Conservation (phyloP, 1,284 basidiomycete species). For the Puccinia polysora region DNA sequence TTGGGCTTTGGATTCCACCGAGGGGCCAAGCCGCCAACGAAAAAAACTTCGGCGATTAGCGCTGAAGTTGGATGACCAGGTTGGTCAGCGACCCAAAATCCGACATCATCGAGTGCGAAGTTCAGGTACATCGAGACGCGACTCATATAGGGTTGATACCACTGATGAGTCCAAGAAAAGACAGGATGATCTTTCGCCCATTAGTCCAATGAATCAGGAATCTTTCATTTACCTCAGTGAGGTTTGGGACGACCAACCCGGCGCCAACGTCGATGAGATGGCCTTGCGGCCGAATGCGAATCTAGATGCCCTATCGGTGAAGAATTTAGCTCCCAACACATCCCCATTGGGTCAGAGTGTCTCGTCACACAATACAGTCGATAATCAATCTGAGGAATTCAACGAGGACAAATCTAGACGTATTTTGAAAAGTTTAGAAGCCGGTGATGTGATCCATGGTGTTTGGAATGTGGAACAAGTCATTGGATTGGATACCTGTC, state of each 20-base stretch:
- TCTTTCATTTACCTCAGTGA: slow-evolving; percentile 54
- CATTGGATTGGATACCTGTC: slow-evolving; percentile 42
- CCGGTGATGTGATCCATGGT: slow-evolving; percentile 86
- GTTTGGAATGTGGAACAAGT: slow-evolving; percentile 56
- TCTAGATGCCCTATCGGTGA: not conserved
- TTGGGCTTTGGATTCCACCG: slow-evolving; percentile 49
- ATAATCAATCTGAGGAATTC: slow-evolving; percentile 39
- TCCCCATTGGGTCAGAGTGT: slow-evolving; percentile 54
- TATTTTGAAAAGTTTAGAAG: slow-evolving; percentile 62
- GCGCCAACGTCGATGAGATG: slow-evolving; percentile 45
- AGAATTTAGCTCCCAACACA: not conserved
- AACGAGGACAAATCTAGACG: slow-evolving; percentile 65
- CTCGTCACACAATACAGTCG: slow-evolving; percentile 34
- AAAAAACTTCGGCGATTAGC: slow-evolving; percentile 49
- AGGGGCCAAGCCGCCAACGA: slow-evolving; percentile 50
- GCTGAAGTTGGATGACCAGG: slow-evolving; percentile 15
- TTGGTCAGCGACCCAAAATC: slow-evolving; percentile 21
- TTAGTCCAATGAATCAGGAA: slow-evolving; percentile 38
- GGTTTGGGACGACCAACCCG: slow-evolving; percentile 56
- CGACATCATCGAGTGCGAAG: slow-evolving; percentile 40
- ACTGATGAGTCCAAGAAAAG: slow-evolving; percentile 8
- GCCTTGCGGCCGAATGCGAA: not conserved
- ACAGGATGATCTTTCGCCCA: slow-evolving; percentile 22
- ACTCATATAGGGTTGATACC: slow-evolving; percentile 28
- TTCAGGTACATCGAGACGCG: slow-evolving; percentile 40